These are phyloP conservation scores for Panellus pusillus DNA, from an alignment of 768 basidiomycete species.

Conservation along the genomic window DNA sequence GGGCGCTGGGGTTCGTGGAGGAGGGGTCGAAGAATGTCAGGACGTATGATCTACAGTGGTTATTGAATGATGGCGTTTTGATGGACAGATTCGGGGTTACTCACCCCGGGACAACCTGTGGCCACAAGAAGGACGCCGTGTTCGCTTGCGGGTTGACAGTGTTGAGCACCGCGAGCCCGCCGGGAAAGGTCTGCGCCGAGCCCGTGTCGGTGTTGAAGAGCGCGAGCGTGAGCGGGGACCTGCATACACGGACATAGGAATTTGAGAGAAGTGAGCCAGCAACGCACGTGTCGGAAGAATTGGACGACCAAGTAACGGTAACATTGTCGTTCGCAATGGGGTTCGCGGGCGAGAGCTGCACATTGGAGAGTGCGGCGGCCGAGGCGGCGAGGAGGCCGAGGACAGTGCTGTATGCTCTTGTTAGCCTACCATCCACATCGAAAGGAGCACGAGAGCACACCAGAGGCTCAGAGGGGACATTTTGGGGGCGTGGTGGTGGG, in stretches of 20 bases:
- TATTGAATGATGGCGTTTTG: not conserved
- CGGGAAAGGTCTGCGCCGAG: not conserved
- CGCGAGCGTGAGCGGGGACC: slow-evolving; percentile 5
- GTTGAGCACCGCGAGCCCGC: not conserved
- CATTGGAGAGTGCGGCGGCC: not conserved
- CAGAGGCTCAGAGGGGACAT: no score
- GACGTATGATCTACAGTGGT: not conserved
- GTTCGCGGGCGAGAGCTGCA: slow-evolving; percentile 2
- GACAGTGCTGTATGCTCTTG: no score
- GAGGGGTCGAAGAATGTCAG: not conserved
- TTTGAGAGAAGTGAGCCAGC: not conserved
- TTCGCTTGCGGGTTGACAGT: not conserved
- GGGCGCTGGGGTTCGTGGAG: not conserved
- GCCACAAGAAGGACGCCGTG: not conserved
- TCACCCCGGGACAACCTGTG: not conserved
- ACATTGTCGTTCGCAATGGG: not conserved
- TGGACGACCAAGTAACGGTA: slow-evolving; percentile 14
- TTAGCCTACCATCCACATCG: no score
- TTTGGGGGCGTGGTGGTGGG: no score
- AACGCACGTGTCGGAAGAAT: slow-evolving; percentile 12
- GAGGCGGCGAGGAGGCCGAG: not conserved
- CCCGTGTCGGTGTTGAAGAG: slow-evolving; percentile 4
- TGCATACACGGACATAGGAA: not conserved
- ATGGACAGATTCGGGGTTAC: not conserved
- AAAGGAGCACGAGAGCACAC: no score